Evolutionary conservation across 2,329 filamentous ascomycete genomes (phyloP).

Genomic region (Sporothrix dimorphospora): DNA sequence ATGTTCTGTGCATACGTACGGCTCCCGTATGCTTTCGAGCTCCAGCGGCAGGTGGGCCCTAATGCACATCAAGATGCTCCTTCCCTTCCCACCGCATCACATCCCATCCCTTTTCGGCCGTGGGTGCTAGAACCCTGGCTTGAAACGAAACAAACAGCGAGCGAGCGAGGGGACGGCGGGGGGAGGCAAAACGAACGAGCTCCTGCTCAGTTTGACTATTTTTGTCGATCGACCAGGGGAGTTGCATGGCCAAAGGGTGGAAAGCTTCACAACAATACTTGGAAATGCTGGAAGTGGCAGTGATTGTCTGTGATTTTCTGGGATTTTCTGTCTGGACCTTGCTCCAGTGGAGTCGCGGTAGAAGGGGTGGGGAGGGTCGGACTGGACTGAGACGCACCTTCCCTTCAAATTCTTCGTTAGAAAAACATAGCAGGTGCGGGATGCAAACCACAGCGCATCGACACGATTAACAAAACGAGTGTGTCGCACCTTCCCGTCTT

Average conservation of each 20-base stretch:
- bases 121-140: constrained; percentile 17
- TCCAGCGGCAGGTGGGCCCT: not conserved
- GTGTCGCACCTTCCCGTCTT: not conserved
- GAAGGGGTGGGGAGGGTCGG: too few relatives aligned
- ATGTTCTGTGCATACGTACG: not conserved
- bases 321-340: not conserved
- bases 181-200: not conserved
- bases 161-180: not conserved
- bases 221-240: constrained; percentile 22
- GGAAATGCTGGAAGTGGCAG: not conserved
- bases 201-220: constrained; percentile 9
- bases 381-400: not conserved
- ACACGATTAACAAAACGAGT: not conserved
- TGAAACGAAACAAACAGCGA: constrained; percentile 27
- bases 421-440: not conserved
- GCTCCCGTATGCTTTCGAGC: not conserved
- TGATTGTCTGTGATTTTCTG: constrained; percentile 1
- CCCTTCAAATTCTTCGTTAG: not conserved
- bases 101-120: constrained; percentile 9
- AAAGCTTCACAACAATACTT: constrained; percentile 15
- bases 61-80: constrained; percentile 17
- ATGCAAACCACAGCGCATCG: constrained; percentile 5
- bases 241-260: not conserved
- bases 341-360: constrained; percentile 1
- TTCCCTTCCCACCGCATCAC: not conserved